phyloP scores from a whole-genome alignment of 495 filamentous ascomycete species.

The Choiromyces venosus region DNA sequence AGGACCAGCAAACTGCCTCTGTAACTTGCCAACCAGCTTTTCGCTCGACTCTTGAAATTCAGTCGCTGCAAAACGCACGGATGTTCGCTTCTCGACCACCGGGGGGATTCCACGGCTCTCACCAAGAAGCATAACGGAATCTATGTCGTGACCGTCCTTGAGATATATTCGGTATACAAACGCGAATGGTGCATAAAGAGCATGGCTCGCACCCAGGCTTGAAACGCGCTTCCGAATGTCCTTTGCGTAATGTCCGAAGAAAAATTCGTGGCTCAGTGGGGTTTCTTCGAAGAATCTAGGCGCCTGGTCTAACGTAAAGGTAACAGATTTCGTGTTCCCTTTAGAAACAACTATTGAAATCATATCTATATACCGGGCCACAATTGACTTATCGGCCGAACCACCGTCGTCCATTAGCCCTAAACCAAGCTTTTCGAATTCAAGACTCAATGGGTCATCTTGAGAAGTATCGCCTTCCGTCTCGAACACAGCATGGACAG shows the following conservation, averaged over 20 bases:
- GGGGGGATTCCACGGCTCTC: constrained; percentile 30
- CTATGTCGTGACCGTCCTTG: constrained; percentile 5
- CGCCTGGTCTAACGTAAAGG: neutral
- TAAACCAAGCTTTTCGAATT: neutral
- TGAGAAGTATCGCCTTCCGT: constrained; percentile 7
- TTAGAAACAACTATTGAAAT: neutral
- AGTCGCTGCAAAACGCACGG: neutral
- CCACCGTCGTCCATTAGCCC: no score
- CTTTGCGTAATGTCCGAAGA: neutral
- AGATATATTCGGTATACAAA: constrained; percentile 37
- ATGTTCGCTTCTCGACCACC: constrained; percentile 17
- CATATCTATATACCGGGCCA: constrained; percentile 3
- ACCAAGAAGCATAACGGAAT: constrained; percentile 8
- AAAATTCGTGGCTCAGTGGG: neutral
- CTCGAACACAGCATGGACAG: constrained; percentile 11
- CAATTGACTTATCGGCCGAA: neutral
- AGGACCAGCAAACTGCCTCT: constrained; percentile 13
- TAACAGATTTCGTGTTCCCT: neutral
- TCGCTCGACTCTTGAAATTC: constrained; percentile 27
- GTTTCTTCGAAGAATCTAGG: neutral
- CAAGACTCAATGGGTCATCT: neutral
- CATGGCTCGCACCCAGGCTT: constrained; percentile 29
- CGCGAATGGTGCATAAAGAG: constrained; percentile 31
- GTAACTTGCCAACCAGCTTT: constrained; percentile 16
- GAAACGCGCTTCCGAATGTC: constrained; percentile 13